phyloP scores from a whole-genome alignment of 495 filamentous ascomycete genomes.

The Lophium mytilinum region DNA sequence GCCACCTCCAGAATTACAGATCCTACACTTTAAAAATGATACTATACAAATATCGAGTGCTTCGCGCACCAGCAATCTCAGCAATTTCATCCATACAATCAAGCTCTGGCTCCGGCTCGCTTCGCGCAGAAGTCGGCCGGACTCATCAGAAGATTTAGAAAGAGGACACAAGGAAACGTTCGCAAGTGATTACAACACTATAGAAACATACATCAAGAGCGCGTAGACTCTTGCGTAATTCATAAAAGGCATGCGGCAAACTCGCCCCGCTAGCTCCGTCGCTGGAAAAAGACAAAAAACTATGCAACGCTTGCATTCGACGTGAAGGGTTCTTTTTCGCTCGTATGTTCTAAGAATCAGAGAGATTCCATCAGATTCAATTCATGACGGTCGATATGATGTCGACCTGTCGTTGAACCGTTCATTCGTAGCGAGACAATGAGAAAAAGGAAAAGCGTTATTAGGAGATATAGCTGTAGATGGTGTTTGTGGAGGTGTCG shows the following conservation, averaged over 20 bases:
- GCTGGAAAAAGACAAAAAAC: background rate
- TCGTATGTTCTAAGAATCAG: background rate
- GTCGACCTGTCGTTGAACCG: background rate
- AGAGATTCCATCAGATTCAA: background rate
- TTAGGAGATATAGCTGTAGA: background rate
- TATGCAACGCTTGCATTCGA: background rate
- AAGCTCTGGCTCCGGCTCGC: too few relatives aligned
- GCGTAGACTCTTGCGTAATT: too few relatives aligned
- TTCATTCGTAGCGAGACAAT: background rate
- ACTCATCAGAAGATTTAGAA: too few relatives aligned
- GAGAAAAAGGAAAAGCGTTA: background rate
- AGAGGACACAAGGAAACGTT: too few relatives aligned
- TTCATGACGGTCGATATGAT: background rate
- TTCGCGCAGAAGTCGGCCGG: too few relatives aligned
- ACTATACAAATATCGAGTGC: background rate
- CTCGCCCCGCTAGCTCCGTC: background rate
- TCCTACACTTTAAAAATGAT: background rate
- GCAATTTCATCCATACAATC: too few relatives aligned
- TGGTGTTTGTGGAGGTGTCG: background rate
- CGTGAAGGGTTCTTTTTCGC: background rate
- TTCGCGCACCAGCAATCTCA: too few relatives aligned
- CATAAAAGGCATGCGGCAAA: background rate
- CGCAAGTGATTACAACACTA: too few relatives aligned
- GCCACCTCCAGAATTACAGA: slow-evolving; percentile 1
- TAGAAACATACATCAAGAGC: too few relatives aligned